These are phyloP conservation scores for Fusarium annulatum DNA, from an alignment of 2,329 filamentous ascomycete species.

Conservation along the genomic window DNA sequence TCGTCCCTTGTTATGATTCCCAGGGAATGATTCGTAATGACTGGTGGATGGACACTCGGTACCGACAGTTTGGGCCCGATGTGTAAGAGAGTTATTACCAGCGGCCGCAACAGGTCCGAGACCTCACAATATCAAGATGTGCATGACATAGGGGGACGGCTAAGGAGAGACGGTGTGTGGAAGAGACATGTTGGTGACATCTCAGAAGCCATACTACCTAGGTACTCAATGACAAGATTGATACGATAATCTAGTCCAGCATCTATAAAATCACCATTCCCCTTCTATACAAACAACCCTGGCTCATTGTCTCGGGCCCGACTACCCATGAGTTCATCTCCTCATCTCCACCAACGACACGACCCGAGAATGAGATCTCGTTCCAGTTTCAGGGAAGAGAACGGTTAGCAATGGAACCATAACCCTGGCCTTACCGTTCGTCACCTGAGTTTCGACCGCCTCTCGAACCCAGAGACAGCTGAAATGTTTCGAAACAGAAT, in stretches of 20 bases:
- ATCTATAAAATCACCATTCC: neutral
- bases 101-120: constrained; percentile 31
- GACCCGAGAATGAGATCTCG: constrained; percentile 3
- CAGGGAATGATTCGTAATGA: constrained; percentile 33
- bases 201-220: neutral
- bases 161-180: constrained; percentile 14
- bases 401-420: neutral
- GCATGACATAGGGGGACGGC: neutral
- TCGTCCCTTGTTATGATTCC: constrained; percentile 34
- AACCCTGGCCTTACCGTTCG: neutral
- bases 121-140: constrained; percentile 24
- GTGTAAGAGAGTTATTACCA: constrained; percentile 36
- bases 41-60: constrained; percentile 36
- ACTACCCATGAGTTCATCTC: constrained; percentile 28
- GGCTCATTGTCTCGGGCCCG: constrained; percentile 5
- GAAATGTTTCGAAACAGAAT: constrained; percentile 5
- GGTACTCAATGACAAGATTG: neutral
- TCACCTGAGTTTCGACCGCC: neutral
- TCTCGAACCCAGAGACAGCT: neutral
- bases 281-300: neutral
- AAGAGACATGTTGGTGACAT: neutral
- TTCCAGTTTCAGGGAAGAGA: constrained; percentile 7
- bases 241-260: neutral
- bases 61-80: constrained; percentile 41
- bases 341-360: constrained; percentile 29